These are phyloP conservation scores for Boletus reticuloceps DNA, from an alignment of 768 basidiomycete genomes.

Conservation along the genomic window DNA sequence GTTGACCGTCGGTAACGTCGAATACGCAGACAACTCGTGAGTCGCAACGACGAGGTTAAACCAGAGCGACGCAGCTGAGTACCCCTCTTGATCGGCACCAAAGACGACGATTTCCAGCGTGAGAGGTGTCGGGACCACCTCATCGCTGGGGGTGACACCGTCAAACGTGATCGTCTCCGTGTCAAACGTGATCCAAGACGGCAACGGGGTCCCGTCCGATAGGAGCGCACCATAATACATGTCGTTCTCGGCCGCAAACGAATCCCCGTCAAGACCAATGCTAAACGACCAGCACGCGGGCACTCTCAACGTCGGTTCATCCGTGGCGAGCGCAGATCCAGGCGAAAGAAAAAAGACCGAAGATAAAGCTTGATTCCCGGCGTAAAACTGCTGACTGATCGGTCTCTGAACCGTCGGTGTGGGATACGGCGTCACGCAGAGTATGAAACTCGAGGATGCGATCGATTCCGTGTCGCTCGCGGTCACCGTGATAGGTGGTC, in stretches of 20 bases:
- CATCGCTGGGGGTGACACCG: constrained; percentile 65
- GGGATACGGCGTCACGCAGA: constrained; percentile 55
- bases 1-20: constrained; percentile 64
- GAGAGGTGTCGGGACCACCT: constrained; percentile 37
- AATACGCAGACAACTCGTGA: constrained; percentile 59
- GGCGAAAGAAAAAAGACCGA: constrained; percentile 71
- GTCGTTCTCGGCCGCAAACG: constrained; percentile 47
- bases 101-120: constrained; percentile 54
- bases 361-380: constrained; percentile 61
- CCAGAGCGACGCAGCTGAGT: constrained; percentile 52
- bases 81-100: constrained; percentile 74
- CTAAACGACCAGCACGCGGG: constrained; percentile 88
- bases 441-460: constrained; percentile 50
- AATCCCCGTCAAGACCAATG: constrained; percentile 72
- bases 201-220: constrained; percentile 67
- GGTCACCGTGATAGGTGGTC: constrained; percentile 56
- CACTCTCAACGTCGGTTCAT: constrained; percentile 61
- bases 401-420: constrained; percentile 54
- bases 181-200: constrained; percentile 76
- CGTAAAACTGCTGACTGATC: constrained; percentile 58
- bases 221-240: constrained; percentile 65
- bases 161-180: constrained; percentile 66
- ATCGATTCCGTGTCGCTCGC: constrained; percentile 54
- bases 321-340: constrained; percentile 52
- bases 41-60: constrained; percentile 68